Percentiles rank a stretch among this genome's conserved stretches.
Evolutionary conservation across 176 grass and related monocot genomes (phyloP).

Genomic region (Lolium multiflorum): DNA sequence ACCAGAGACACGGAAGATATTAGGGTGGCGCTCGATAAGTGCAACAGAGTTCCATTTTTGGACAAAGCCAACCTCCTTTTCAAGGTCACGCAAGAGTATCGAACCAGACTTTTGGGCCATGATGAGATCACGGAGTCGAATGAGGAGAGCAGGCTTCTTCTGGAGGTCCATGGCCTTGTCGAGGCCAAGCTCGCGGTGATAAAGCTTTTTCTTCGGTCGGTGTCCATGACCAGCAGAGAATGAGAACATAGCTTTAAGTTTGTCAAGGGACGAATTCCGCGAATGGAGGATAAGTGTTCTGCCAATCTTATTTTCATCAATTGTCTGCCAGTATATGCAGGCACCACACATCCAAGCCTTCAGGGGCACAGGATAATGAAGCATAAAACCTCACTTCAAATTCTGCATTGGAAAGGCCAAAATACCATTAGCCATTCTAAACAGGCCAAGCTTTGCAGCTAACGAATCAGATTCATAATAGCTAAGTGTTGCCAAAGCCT

Average conservation of each 20-base stretch:
- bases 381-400: background rate
- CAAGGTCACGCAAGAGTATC: constrained; percentile 73
- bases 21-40: constrained; percentile 71
- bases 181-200: constrained; percentile 73
- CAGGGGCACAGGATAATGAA: constrained; percentile 9
- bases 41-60: constrained; percentile 82
- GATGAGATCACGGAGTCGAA: constrained; percentile 64
- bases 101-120: constrained; percentile 56
- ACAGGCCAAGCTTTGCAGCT: background rate
- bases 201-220: constrained; percentile 85
- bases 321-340: background rate
- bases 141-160: constrained; percentile 74
- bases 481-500: background rate
- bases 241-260: constrained; percentile 55
- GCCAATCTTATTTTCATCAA: constrained; percentile 32
- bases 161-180: constrained; percentile 88
- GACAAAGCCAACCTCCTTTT: constrained; percentile 90
- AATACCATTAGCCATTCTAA: background rate
- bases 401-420: constrained; percentile 8
- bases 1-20: constrained; percentile 71
- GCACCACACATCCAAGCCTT: constrained; percentile 2
- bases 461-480: background rate
- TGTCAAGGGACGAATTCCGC: constrained; percentile 21
- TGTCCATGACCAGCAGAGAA: constrained; percentile 54
- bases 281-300: background rate